Conservation (phyloP, 306 rosid genomes). For the Gynostemma pentaphyllum region DNA sequence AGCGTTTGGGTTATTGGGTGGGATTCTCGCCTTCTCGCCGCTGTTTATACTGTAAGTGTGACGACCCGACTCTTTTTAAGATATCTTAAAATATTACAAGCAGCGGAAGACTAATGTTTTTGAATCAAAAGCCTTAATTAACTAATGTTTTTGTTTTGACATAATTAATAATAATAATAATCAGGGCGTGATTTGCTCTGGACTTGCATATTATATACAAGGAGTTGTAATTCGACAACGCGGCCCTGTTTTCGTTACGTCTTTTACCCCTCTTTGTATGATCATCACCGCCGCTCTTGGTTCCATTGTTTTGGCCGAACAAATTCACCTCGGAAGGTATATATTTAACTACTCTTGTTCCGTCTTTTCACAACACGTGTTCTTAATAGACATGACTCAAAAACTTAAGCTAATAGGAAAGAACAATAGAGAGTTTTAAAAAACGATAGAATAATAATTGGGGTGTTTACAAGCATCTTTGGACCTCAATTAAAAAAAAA, state of each 20-base stretch:
- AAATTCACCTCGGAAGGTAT: slow-evolving; percentile 88
- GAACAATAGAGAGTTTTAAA: too few species aligned
- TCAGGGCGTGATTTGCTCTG: slow-evolving; percentile 90
- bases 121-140: too few species aligned
- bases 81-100: too few species aligned
- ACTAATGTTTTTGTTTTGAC: not conserved
- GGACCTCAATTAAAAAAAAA: too few species aligned
- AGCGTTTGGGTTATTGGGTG: slow-evolving; percentile 79
- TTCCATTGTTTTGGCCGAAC: slow-evolving; percentile 59
- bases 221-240: slow-evolving; percentile 70
- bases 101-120: too few species aligned
- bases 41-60: slow-evolving; percentile 74
- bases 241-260: slow-evolving; percentile 90
- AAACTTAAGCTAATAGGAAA: too few species aligned
- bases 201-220: slow-evolving; percentile 85
- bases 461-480: too few species aligned
- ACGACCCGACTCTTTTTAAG: not conserved
- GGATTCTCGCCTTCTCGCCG: slow-evolving; percentile 95
- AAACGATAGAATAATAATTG: too few species aligned
- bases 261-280: slow-evolving; percentile 91
- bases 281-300: slow-evolving; percentile 86
- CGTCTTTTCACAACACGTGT: too few species aligned
- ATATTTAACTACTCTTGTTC: too few species aligned
- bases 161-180: not conserved
- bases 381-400: too few species aligned